Evolutionary conservation across 1,284 basidiomycete genomes (phyloP).

Genomic region (Trametes sp.): DNA sequence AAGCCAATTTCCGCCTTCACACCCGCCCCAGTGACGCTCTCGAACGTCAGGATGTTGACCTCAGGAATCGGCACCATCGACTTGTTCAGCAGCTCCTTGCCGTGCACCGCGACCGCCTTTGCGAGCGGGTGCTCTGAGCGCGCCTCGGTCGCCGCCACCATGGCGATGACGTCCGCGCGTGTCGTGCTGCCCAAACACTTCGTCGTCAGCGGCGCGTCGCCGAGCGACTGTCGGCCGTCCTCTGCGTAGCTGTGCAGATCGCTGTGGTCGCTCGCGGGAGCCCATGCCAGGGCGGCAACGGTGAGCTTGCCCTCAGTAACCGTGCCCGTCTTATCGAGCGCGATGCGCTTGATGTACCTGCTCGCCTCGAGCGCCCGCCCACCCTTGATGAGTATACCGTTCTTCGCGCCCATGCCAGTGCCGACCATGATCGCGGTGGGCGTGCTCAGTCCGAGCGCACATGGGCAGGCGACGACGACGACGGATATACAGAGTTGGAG

Average conservation of each 20-base stretch:
- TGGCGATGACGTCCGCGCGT: conserved; percentile 74
- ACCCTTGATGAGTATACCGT: conserved; percentile 98
- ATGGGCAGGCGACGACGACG: conserved; percentile 98
- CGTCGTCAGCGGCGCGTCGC: conserved; percentile 53
- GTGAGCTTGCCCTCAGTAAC: conserved; percentile 88
- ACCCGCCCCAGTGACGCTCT: conserved; percentile 90
- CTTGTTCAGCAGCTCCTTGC: conserved; percentile 68
- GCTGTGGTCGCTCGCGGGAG: conserved; percentile 52
- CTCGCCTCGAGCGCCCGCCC: conserved; percentile 95
- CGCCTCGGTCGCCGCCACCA: conserved; percentile 88
- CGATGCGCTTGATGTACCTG: conserved; percentile 80
- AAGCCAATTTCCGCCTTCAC: conserved; percentile 75
- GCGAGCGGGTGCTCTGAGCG: conserved; percentile 97
- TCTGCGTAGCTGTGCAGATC: conserved; percentile 48
- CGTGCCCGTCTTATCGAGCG: conserved; percentile 98
- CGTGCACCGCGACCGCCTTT: conserved; percentile 87
- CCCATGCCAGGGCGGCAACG: conserved; percentile 84
- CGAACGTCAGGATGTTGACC: conserved; percentile 71
- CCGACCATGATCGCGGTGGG: conserved; percentile 99
- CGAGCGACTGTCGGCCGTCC: conserved; percentile 27
- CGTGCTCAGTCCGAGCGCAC: conserved; percentile 94
- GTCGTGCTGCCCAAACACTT: conserved; percentile 68
- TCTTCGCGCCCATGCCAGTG: conserved; percentile 95
- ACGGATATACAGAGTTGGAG: conserved; percentile 98
- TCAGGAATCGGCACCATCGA: conserved; percentile 47